A percentile compares a stretch with the other conserved stretches of the same genome.
phyloP scores from a whole-genome alignment of 805 yeast species.

The Saccharomycopsis fermentans region DNA sequence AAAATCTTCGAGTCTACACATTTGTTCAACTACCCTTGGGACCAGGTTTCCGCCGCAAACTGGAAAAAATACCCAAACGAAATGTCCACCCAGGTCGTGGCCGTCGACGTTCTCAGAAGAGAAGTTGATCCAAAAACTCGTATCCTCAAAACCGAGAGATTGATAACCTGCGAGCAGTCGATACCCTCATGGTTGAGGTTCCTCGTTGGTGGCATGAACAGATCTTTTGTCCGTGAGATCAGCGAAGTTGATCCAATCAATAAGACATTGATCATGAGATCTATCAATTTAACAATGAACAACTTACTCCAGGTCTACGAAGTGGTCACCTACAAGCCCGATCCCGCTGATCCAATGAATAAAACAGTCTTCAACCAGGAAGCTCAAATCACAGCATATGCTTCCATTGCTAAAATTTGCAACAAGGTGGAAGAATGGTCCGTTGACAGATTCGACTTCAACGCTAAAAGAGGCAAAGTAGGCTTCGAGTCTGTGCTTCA shows the following conservation, averaged over 20 bases:
- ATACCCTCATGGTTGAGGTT: constrained; percentile 74
- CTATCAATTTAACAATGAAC: constrained; percentile 78
- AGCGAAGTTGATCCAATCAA: constrained; percentile 66
- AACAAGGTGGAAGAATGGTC: constrained; percentile 89
- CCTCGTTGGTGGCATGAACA: constrained; percentile 62
- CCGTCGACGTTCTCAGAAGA: constrained; percentile 79
- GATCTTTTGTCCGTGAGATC: constrained; percentile 79
- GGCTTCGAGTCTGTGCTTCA: constrained; percentile 80
- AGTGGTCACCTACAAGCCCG: constrained; percentile 74
- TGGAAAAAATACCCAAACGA: constrained; percentile 98
- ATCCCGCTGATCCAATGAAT: constrained; percentile 36
- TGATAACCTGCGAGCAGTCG: constrained; percentile 80
- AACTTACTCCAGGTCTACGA: constrained; percentile 72
- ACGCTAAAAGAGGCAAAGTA: constrained; percentile 68
- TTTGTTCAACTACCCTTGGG: constrained; percentile 80
- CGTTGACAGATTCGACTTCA: constrained; percentile 77
- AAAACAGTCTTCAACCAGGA: constrained; percentile 65
- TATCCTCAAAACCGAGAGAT: constrained; percentile 66
- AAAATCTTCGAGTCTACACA: constrained; percentile 66
- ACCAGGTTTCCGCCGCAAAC: constrained; percentile 87
- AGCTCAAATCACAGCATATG: constrained; percentile 85
- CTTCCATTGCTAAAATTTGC: constrained; percentile 57
- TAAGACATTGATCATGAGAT: constrained; percentile 63
- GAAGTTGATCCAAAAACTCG: constrained; percentile 46
- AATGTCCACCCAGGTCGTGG: constrained; percentile 81